These are phyloP conservation scores for Nemania sp. DNA, from an alignment of 2,329 filamentous ascomycete genomes.

Conservation along the genomic window DNA sequence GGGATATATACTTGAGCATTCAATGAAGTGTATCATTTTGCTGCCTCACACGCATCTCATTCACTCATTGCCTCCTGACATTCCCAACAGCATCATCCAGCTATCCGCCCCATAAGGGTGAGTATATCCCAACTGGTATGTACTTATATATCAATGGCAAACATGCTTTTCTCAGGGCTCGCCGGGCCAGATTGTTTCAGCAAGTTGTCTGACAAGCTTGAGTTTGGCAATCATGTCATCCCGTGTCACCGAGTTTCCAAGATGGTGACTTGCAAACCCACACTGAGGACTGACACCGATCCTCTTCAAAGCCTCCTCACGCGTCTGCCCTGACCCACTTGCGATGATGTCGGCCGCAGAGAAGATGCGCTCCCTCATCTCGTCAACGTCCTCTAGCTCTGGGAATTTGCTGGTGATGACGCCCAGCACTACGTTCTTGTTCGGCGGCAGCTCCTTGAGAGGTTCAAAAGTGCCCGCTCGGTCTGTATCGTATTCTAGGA, in stretches of 20 bases:
- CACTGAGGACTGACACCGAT: slow-evolving; percentile 75
- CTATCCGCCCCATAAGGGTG: background rate
- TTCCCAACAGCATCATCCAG: background rate
- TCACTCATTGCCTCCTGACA: background rate
- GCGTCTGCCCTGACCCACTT: slow-evolving; percentile 65
- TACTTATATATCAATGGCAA: background rate
- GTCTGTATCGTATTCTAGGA: slow-evolving; percentile 70
- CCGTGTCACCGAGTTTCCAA: slow-evolving; percentile 69
- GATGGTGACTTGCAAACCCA: slow-evolving; percentile 74
- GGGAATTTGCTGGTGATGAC: slow-evolving; percentile 68
- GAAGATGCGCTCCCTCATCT: slow-evolving; percentile 62
- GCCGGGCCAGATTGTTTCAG: slow-evolving; percentile 70
- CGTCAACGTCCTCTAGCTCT: slow-evolving; percentile 63
- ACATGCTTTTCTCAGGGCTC: slow-evolving; percentile 42
- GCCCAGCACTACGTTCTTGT: slow-evolving; percentile 67
- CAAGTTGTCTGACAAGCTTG: slow-evolving; percentile 70
- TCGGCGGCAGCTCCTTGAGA: slow-evolving; percentile 61
- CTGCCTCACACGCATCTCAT: background rate
- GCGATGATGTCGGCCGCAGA: slow-evolving; percentile 71
- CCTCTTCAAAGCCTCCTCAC: slow-evolving; percentile 69
- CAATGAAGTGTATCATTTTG: background rate
- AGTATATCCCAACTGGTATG: background rate
- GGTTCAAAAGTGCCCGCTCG: slow-evolving; percentile 69
- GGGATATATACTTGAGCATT: background rate
- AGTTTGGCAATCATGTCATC: slow-evolving; percentile 77